Conservation (phyloP, 768 basidiomycete species). For the Fomitopsis serialis region DNA sequence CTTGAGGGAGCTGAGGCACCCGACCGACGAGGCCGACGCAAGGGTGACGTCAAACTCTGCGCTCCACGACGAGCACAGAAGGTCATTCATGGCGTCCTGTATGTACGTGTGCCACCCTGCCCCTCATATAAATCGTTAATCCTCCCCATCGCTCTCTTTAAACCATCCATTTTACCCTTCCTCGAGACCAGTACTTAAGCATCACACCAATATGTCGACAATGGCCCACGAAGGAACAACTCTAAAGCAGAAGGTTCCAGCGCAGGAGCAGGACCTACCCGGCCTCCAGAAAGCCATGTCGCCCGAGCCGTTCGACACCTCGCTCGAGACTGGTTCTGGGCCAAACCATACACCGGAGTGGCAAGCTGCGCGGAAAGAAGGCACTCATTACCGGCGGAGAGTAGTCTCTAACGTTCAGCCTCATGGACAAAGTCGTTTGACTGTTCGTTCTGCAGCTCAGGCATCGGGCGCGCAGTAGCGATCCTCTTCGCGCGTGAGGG, state of each 20-base stretch:
- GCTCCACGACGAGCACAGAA: no score
- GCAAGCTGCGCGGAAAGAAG: slow-evolving; percentile 31
- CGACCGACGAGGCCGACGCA: no score
- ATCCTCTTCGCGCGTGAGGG: slow-evolving; percentile 50
- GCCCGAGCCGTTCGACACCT: slow-evolving; percentile 34
- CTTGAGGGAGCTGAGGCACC: no score
- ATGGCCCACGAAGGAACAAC: slow-evolving; percentile 14
- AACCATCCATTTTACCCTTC: no score
- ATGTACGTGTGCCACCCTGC: no score
- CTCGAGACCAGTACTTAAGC: no score
- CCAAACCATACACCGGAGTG: slow-evolving; percentile 47
- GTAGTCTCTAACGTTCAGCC: background rate
- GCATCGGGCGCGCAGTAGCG: slow-evolving; percentile 47
- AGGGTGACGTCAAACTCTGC: no score
- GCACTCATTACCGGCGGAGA: slow-evolving; percentile 19
- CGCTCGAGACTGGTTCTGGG: slow-evolving; percentile 44
- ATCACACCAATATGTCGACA: background rate
- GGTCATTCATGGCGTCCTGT: no score
- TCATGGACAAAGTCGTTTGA: background rate
- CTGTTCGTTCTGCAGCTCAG: slow-evolving; percentile 23
- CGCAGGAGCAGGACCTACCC: slow-evolving; percentile 42
- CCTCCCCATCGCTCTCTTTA: no score
- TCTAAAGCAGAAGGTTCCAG: slow-evolving; percentile 21
- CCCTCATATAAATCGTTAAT: no score
- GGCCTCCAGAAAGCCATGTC: slow-evolving; percentile 45